Evolutionary conservation across 495 filamentous ascomycete species (phyloP).

Genomic region (Lepraria neglecta): DNA sequence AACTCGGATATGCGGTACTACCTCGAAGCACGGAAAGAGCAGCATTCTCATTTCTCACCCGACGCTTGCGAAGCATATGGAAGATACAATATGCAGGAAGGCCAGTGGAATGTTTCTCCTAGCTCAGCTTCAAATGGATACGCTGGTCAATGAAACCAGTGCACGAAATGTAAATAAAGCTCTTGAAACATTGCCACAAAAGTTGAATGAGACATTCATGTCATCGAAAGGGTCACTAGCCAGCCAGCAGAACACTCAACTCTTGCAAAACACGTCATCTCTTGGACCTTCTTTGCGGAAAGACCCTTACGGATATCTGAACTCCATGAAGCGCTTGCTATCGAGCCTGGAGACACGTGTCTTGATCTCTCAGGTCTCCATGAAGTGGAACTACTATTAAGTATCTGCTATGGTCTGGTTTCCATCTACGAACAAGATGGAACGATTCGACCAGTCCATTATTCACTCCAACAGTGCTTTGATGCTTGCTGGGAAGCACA

Average conservation of each 20-base stretch:
- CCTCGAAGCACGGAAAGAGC: neutral
- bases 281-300: constrained; percentile 29
- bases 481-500: neutral
- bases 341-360: constrained; percentile 13
- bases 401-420: constrained; percentile 33
- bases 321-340: constrained; percentile 23
- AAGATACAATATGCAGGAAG: constrained; percentile 1
- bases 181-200: neutral
- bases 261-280: neutral
- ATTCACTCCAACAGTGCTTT: constrained; percentile 37
- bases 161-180: constrained; percentile 7
- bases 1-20: neutral
- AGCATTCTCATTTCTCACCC: neutral
- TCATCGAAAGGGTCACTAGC: neutral
- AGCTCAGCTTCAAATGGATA: constrained; percentile 9
- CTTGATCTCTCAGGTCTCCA: constrained; percentile 16
- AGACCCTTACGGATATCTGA: constrained; percentile 27
- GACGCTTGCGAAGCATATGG: neutral
- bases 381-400: constrained; percentile 20
- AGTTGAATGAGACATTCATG: constrained; percentile 6
- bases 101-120: constrained; percentile 14
- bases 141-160: constrained; percentile 6
- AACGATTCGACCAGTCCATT: constrained; percentile 33
- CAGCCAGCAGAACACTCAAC: neutral
- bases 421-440: neutral